Evolutionary conservation across 441 rosid species (phyloP).

Genomic region (Eruca vesicaria): DNA sequence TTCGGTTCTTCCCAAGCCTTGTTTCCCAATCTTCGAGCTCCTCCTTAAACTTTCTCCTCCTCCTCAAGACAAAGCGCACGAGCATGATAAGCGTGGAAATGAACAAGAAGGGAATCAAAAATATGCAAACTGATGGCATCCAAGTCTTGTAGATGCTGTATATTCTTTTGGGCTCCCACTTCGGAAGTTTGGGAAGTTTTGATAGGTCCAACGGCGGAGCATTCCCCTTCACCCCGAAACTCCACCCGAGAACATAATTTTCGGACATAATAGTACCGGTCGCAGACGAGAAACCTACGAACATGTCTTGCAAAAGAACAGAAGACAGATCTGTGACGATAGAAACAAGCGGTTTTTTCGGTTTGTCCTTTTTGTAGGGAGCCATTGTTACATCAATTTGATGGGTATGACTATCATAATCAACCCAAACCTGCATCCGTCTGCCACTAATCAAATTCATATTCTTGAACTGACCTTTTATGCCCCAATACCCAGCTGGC

Average conservation of each 20-base stretch:
- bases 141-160: neutral
- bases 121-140: neutral
- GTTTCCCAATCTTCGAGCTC: slow-evolving; percentile 69
- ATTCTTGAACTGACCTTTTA: slow-evolving; percentile 31
- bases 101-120: neutral
- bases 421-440: slow-evolving; percentile 59
- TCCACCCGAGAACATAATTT: slow-evolving; percentile 69
- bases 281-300: slow-evolving; percentile 69
- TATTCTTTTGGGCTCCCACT: neutral
- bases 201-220: slow-evolving; percentile 48
- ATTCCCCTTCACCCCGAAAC: slow-evolving; percentile 51
- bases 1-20: slow-evolving; percentile 55
- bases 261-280: slow-evolving; percentile 55
- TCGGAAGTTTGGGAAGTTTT: slow-evolving; percentile 43
- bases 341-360: slow-evolving; percentile 55
- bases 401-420: slow-evolving; percentile 46
- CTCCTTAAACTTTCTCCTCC: slow-evolving; percentile 44
- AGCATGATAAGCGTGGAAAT: neutral
- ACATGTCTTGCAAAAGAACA: slow-evolving; percentile 50
- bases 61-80: neutral
- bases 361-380: slow-evolving; percentile 43
- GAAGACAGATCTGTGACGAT: slow-evolving; percentile 49
- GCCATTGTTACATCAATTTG: slow-evolving; percentile 51
- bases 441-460: slow-evolving; percentile 47
- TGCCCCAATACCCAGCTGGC: neutral